Evolutionary conservation across 192 early-diverging fungal species (phyloP).

Genomic region (Coemansia sp.): DNA sequence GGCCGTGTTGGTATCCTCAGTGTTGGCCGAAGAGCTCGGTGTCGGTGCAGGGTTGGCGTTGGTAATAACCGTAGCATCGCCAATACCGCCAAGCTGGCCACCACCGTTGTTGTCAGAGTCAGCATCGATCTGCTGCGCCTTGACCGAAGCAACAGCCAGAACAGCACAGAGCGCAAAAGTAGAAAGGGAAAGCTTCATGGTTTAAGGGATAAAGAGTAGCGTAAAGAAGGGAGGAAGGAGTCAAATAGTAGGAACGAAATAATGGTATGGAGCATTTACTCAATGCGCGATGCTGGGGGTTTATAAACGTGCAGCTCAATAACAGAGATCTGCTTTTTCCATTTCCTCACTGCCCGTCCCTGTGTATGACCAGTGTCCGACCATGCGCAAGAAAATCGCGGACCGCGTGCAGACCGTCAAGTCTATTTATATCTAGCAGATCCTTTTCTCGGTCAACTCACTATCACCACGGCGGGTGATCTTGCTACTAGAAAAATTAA

Average conservation of each 20-base stretch:
- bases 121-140: conserved; percentile 7
- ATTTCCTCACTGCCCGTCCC: not conserved
- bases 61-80: conserved; percentile 8
- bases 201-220: not conserved
- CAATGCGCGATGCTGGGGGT: not conserved
- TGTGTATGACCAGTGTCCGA: not conserved
- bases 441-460: no score
- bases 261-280: not conserved
- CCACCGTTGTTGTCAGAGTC: not conserved
- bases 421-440: no score
- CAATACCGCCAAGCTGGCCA: conserved; percentile 2
- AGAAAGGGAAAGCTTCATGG: conserved; percentile 12
- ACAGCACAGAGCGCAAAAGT: conserved; percentile 3
- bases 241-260: not conserved
- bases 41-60: not conserved
- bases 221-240: not conserved
- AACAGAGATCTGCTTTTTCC: not conserved
- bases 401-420: not conserved
- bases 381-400: not conserved
- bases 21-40: not conserved
- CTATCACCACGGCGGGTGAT: no score
- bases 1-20: not conserved
- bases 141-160: conserved; percentile 4
- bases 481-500: no score
- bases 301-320: not conserved